Evolutionary conservation across 1,284 basidiomycete species (phyloP), one percentile per base, ranked within the genome.

Genomic region (Hortiboletus rubellus): DNA sequence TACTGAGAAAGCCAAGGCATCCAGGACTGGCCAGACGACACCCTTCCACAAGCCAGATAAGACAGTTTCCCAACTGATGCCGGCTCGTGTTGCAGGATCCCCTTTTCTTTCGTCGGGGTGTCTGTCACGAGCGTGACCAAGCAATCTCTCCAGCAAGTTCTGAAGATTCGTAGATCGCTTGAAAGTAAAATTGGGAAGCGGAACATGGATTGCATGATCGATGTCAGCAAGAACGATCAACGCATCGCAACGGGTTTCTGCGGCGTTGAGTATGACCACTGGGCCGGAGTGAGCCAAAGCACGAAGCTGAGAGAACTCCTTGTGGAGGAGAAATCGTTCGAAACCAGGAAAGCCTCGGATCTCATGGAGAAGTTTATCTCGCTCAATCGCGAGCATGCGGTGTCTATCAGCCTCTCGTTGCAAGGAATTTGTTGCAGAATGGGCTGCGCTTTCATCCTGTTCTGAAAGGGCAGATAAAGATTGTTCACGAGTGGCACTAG

Each of bases 11-110:
- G 40, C 48, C 9, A 61, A 9, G 5, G 49, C 46, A 17, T 54
- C 38, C 18, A 61, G 37, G 9, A 61, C 44, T 1, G 60, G 60
- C 40, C 46, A 49, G 7, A 57, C 59, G 3, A 60, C 17, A n/a
- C 30, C 24, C 7, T 24, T 14, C 42, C 44, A 45, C n/a, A 61
- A 34, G 8, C 33, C n/a, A 2, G 54, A 48, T 17, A 57, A 30
- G 33, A 57, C 36, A 7, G 31, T 24, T 11, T 33, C 24, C 56
- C 55, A 52, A 11, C 22, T 36, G 11, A n/a, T 3, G 3, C 17
- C 10, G 1, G 14, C 33, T 43, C 18, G 46, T 5, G 18, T 11
- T 18, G 45, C 12, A 22, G 18, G 17, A 2, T 4, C 5, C 22
- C 47, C 47, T 11, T 38, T 9, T 22, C 47, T 49, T 12, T 18